phyloP scores from a whole-genome alignment of 768 basidiomycete species.

The Candolleomyces aberdarensis region DNA sequence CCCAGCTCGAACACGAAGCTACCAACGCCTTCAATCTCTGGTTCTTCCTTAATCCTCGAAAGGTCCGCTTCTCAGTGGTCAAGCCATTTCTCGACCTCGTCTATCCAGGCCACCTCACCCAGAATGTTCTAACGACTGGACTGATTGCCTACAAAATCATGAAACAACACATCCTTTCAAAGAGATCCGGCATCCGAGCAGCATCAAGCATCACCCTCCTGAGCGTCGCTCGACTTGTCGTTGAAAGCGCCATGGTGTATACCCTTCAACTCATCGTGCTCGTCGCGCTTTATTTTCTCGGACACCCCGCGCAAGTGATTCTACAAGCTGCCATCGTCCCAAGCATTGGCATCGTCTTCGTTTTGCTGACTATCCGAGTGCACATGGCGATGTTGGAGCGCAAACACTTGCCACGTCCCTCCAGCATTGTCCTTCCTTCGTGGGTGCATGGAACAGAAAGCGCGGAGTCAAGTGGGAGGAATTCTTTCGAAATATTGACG shows the following conservation, averaged over 20 bases:
- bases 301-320: slow-evolving; percentile 22
- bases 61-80: neutral
- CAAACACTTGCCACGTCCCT: neutral
- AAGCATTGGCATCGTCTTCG: slow-evolving; percentile 30
- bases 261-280: slow-evolving; percentile 24
- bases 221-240: slow-evolving; percentile 22
- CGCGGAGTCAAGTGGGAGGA: neutral
- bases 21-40: slow-evolving; percentile 19
- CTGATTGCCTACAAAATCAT: slow-evolving; percentile 25
- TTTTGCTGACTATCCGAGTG: slow-evolving; percentile 25
- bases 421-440: neutral
- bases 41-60: slow-evolving; percentile 20
- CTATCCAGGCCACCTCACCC: slow-evolving; percentile 23
- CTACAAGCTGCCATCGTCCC: slow-evolving; percentile 26
- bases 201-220: slow-evolving; percentile 13
- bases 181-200: slow-evolving; percentile 16
- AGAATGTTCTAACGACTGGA: slow-evolving; percentile 26
- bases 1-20: slow-evolving; percentile 5
- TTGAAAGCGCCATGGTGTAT: slow-evolving; percentile 31
- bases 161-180: slow-evolving; percentile 20
- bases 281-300: slow-evolving; percentile 22
- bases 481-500: neutral
- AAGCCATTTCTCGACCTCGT: slow-evolving; percentile 18
- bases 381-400: slow-evolving; percentile 9
- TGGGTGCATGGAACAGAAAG: neutral